Conservation (phyloP, 768 basidiomycete genomes). For the Tulasnella sp. region DNA sequence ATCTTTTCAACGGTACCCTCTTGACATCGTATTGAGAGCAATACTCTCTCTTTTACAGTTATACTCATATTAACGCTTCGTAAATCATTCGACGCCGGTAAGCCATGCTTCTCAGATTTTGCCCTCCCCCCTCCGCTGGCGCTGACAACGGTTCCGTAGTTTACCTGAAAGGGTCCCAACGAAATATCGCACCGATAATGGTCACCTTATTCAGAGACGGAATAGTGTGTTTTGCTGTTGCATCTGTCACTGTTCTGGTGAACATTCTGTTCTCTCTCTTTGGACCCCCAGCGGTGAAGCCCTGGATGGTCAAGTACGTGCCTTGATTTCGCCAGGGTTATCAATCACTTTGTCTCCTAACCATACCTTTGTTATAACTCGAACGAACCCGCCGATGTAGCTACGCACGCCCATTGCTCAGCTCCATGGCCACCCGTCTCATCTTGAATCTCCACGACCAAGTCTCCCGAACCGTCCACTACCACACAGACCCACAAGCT, state of each 20-base stretch:
- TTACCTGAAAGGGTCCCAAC: background rate
- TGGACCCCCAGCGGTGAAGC: background rate
- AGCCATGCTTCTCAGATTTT: background rate
- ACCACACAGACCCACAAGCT: background rate
- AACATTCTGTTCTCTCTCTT: background rate
- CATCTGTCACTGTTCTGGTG: background rate
- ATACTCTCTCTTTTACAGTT: background rate
- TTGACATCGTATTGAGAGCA: background rate
- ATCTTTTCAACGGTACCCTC: background rate
- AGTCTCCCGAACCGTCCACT: background rate
- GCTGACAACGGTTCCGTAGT: background rate
- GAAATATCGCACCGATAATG: background rate
- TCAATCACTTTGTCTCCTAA: background rate
- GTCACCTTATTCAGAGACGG: background rate
- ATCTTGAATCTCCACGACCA: constrained; percentile 1
- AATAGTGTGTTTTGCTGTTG: background rate
- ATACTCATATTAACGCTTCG: background rate
- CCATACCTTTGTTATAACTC: background rate
- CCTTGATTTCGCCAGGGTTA: background rate
- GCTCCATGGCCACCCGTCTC: constrained; percentile 25
- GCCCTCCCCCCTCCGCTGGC: background rate
- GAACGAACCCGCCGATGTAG: background rate
- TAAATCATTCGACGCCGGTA: background rate
- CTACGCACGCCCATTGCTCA: background rate
- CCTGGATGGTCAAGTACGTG: background rate